A percentile compares a stretch with the other conserved stretches of the same genome.
phyloP scores from a whole-genome alignment of 345 rosid species.

The Populus euphratica region DNA sequence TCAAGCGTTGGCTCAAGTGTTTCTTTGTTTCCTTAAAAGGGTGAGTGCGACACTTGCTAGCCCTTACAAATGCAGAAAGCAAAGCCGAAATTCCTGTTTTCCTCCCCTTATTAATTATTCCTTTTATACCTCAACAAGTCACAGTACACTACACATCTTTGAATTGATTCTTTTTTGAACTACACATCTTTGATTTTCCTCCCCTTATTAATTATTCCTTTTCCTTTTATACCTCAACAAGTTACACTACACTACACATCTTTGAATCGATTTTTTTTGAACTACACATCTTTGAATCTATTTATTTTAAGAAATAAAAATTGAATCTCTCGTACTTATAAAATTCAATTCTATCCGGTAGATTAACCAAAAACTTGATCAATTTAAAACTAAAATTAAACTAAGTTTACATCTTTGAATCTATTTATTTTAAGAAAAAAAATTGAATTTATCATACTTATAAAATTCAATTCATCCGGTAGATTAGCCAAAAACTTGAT shows the following conservation, averaged over 20 bases:
- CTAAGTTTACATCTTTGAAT: too few species aligned
- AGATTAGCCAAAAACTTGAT: too few species aligned
- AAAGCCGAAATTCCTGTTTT: neutral
- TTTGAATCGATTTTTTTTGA: neutral
- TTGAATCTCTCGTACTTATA: too few species aligned
- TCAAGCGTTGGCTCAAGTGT: neutral
- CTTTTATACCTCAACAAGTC: too few species aligned
- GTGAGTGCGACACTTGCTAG: neutral
- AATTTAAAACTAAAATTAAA: too few species aligned
- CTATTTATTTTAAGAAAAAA: too few species aligned
- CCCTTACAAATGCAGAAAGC: neutral
- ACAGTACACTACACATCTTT: neutral
- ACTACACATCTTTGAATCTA: neutral
- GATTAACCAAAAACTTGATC: too few species aligned
- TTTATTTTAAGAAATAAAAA: neutral
- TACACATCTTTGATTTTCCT: neutral
- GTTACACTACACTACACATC: neutral
- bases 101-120: neutral
- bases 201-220: neutral
- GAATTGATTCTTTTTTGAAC: neutral
- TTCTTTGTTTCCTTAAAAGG: neutral
- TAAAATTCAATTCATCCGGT: too few species aligned
- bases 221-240: neutral
- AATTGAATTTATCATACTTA: too few species aligned
- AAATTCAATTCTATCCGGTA: too few species aligned